Evolutionary conservation across 768 basidiomycete species (phyloP).

Genomic region (Collybia nuda): DNA sequence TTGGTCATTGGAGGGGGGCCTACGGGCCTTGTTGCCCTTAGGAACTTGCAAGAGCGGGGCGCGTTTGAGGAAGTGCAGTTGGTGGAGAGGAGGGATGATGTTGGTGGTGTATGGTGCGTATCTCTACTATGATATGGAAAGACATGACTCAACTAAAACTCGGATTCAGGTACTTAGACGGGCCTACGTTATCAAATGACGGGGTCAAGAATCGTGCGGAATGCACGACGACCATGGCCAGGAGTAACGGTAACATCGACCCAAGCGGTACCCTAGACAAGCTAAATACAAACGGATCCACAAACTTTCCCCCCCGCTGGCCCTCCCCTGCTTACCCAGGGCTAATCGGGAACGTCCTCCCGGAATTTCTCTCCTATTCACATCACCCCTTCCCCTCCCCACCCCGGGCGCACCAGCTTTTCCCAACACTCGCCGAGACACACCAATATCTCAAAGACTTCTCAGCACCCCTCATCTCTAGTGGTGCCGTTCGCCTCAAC

Average conservation of each 20-base stretch:
- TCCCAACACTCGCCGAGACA: conserved; percentile 38
- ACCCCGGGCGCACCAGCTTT: conserved; percentile 31
- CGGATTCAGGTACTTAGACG: conserved; percentile 30
- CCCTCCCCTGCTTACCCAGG: conserved; percentile 46
- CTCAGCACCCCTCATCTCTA: conserved; percentile 27
- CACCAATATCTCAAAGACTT: conserved; percentile 34
- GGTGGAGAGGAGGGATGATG: conserved; percentile 44
- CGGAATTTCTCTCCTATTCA: conserved; percentile 41
- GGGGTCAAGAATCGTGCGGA: too few relatives aligned
- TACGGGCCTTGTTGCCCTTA: conserved; percentile 45
- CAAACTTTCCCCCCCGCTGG: conserved; percentile 30
- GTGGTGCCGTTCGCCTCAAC: conserved; percentile 36
- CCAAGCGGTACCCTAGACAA: not conserved
- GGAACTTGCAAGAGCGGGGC: conserved; percentile 44
- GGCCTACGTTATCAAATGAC: conserved; percentile 3
- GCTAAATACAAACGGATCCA: too few relatives aligned
- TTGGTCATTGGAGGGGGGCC: conserved; percentile 50
- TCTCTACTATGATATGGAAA: not conserved
- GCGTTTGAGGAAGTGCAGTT: conserved; percentile 42
- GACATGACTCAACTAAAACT: not conserved
- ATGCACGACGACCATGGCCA: not conserved
- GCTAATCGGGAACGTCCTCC: conserved; percentile 50
- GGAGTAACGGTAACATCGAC: not conserved
- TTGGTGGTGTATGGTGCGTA: conserved; percentile 52
- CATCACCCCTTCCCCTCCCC: conserved; percentile 33